Evolutionary conservation across 257 asterid species (phyloP).

Genomic region (Galeopsis tetrahit): DNA sequence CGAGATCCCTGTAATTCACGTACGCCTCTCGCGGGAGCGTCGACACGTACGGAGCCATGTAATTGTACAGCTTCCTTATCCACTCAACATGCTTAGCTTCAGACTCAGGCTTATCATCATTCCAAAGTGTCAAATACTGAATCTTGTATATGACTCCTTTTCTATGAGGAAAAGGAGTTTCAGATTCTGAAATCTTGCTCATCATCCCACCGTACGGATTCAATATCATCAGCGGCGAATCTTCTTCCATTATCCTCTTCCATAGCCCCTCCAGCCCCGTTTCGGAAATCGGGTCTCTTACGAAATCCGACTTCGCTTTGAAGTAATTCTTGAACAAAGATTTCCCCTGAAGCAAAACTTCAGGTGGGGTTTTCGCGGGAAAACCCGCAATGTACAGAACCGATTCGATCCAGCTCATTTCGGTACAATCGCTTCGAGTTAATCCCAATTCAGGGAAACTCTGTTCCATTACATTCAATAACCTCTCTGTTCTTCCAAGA

Average conservation of each 20-base stretch:
- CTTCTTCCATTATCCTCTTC: constrained; percentile 53
- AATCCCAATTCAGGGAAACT: constrained; percentile 57
- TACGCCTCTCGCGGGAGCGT: constrained; percentile 66
- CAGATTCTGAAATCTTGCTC: constrained; percentile 60
- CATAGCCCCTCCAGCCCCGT: constrained; percentile 63
- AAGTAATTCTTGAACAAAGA: constrained; percentile 66
- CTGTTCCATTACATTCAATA: constrained; percentile 38
- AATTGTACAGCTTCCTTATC: constrained; percentile 54
- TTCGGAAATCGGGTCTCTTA: constrained; percentile 49
- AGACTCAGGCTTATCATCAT: constrained; percentile 42
- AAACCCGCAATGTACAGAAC: constrained; percentile 55
- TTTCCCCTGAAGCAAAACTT: constrained; percentile 61
- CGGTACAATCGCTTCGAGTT: constrained; percentile 47
- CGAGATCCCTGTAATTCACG: constrained; percentile 72
- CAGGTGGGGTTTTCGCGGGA: constrained; percentile 57
- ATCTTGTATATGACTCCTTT: constrained; percentile 53
- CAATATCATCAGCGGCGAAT: constrained; percentile 52
- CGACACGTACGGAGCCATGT: constrained; percentile 62
- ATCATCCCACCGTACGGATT: constrained; percentile 79
- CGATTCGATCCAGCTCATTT: constrained; percentile 69
- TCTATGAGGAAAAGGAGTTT: constrained; percentile 65
- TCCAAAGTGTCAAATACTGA: constrained; percentile 61
- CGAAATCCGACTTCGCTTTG: constrained; percentile 69
- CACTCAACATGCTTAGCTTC: constrained; percentile 56
- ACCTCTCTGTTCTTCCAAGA: constrained; percentile 51